Base-by-base conservation (phyloP, 2,329 filamentous ascomycete species). In the Knufia fluminis region DNA sequence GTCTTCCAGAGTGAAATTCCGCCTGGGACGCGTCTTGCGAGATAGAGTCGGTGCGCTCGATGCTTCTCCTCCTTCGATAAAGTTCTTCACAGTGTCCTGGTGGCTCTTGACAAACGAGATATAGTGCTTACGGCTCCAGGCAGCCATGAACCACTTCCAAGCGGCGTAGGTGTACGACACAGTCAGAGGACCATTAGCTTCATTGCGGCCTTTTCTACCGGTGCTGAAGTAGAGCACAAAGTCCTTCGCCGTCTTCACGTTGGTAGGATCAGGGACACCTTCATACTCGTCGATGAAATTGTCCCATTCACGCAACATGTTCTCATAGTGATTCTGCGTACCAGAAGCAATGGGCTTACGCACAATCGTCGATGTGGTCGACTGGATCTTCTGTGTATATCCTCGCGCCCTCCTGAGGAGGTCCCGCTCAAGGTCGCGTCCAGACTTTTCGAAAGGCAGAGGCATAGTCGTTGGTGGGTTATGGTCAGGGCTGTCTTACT, bases 151-250 rank as follows among this genome's bases (percentile, higher is more conserved):
- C 16, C 3, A 14, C 24, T 49, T 49, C 47, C 39, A 49, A 23
- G 45, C 40, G 9, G 28, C 54, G 44, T 54, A 46, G 16, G 36
- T 51, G 23, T 40, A 45, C 6, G 48, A 51, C 19, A 16, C 50
- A 26, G 46, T 52, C 20, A 53, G 33, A 17, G 31, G 46, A 40
- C 40, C 39, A 10, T 22, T 24, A 8, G 28, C 8, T 9, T 36
- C 50, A 46, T 46, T 46, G 14, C 39, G 20, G 19, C 43, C 19
- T 40, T 39, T 31, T 3, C 40, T 16, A 14, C 42, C 32, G 14
- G 4, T 39, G 12, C 22, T 22, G 32, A 46, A 47, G 17, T 35
- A 51, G 42, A 46, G 17, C 32, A 51, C 14, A 17, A 51, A 50
- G 42, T 46, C 33, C 20, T 51, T 46, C 12, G 42, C 43, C 4